phyloP scores from a whole-genome alignment of 176 grass and related monocot genomes.

The Triticum dicoccoides region DNA sequence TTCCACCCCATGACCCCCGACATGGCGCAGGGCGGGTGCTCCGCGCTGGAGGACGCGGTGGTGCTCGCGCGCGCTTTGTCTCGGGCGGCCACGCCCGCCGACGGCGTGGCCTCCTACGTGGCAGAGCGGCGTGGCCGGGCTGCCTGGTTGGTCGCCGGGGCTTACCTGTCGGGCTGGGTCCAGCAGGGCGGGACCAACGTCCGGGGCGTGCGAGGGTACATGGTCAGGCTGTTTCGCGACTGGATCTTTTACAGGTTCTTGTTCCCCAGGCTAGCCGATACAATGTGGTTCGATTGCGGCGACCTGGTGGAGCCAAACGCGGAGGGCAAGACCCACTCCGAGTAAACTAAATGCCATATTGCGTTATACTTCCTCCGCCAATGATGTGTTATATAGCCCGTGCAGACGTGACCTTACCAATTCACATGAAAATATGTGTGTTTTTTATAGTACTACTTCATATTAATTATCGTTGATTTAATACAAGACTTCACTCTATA shows the following conservation, averaged over 20 bases:
- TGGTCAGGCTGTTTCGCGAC: conserved; percentile 41
- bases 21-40: conserved; percentile 56
- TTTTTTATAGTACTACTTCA: no score
- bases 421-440: no score
- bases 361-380: no score
- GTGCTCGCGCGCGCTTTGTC: conserved; percentile 30
- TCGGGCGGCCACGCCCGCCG: not conserved
- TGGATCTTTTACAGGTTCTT: conserved; percentile 50
- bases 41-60: conserved; percentile 52
- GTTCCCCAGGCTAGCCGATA: conserved; percentile 42
- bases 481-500: no score
- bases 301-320: not conserved
- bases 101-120: conserved; percentile 32
- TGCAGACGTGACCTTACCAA: no score
- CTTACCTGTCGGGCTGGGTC: conserved; percentile 36
- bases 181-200: conserved; percentile 46
- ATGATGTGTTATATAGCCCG: no score
- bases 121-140: conserved; percentile 22
- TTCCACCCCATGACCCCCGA: conserved; percentile 64
- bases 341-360: not conserved
- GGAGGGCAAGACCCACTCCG: not conserved
- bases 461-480: no score
- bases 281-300: conserved; percentile 45
- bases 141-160: conserved; percentile 34
- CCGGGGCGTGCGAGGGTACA: conserved; percentile 5